Percentiles rank a stretch among this genome's conserved stretches.
phyloP scores from a whole-genome alignment of 192 early-diverging fungal genomes.

The Coemansia sp. region DNA sequence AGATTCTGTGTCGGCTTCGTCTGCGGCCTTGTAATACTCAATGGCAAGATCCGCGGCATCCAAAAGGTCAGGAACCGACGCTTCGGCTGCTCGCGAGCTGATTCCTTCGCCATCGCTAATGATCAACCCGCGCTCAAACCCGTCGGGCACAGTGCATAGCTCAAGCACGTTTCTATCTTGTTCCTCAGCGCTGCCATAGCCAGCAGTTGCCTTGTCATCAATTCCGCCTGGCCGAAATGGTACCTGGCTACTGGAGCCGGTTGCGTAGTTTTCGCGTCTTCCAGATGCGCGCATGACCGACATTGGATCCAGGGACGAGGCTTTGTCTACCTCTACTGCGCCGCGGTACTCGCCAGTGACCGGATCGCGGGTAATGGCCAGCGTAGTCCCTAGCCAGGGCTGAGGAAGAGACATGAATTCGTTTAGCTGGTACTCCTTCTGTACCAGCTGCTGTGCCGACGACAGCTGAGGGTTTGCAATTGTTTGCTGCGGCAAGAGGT shows the following conservation, averaged over 20 bases:
- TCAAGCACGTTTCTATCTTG: not conserved
- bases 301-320: slow-evolving; percentile 29
- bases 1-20: not conserved
- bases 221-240: slow-evolving; percentile 52
- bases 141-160: slow-evolving; percentile 42
- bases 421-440: slow-evolving; percentile 15
- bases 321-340: slow-evolving; percentile 15
- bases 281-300: slow-evolving; percentile 30
- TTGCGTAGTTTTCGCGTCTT: slow-evolving; percentile 32
- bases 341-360: slow-evolving; percentile 42
- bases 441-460: slow-evolving; percentile 21
- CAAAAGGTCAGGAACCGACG: not conserved
- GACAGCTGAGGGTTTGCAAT: slow-evolving; percentile 37
- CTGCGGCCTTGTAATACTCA: slow-evolving; percentile 20
- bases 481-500: slow-evolving; percentile 23
- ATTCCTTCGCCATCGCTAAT: not conserved
- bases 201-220: not conserved
- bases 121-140: slow-evolving; percentile 46
- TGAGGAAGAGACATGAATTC: slow-evolving; percentile 24
- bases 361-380: slow-evolving; percentile 38
- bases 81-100: not conserved
- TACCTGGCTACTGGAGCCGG: slow-evolving; percentile 30
- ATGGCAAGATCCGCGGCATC: slow-evolving; percentile 26
- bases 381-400: slow-evolving; percentile 21
- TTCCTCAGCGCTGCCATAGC: not conserved